Evolutionary conservation across 2,329 filamentous ascomycete genomes (phyloP).

Genomic region (Hypoxylon rubiginosum): DNA sequence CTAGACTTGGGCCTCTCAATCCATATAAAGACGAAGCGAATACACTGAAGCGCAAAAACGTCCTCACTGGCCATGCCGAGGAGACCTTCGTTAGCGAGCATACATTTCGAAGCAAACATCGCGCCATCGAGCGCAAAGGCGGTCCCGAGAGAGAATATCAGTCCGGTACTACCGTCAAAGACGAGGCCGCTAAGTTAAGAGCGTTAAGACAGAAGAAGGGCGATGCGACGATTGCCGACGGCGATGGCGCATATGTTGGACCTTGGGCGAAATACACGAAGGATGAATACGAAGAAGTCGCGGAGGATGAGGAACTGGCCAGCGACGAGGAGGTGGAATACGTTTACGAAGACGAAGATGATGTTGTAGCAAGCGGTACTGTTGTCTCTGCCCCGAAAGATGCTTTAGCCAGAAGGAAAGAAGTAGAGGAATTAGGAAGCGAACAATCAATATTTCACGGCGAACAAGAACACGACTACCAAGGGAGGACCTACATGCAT

Average conservation of each 20-base stretch:
- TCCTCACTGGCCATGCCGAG: slow-evolving; percentile 86
- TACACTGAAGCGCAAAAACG: slow-evolving; percentile 80
- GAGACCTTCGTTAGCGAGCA: slow-evolving; percentile 92
- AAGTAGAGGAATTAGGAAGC: slow-evolving; percentile 71
- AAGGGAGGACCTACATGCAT: slow-evolving; percentile 97
- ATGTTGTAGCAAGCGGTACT: slow-evolving; percentile 74
- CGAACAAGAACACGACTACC: slow-evolving; percentile 86
- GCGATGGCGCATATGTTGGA: slow-evolving; percentile 88
- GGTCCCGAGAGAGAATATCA: slow-evolving; percentile 69
- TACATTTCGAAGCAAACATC: slow-evolving; percentile 88
- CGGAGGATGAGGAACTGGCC: slow-evolving; percentile 79
- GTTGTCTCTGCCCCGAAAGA: slow-evolving; percentile 68
- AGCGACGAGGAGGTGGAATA: slow-evolving; percentile 85
- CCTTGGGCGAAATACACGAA: slow-evolving; percentile 91
- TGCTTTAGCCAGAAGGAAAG: slow-evolving; percentile 68
- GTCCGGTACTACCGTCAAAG: slow-evolving; percentile 72
- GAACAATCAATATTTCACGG: slow-evolving; percentile 94
- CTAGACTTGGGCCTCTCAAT: slow-evolving; percentile 77
- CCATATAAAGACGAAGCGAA: slow-evolving; percentile 77
- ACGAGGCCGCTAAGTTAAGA: slow-evolving; percentile 75
- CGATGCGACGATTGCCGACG: slow-evolving; percentile 85
- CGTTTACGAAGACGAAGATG: slow-evolving; percentile 79
- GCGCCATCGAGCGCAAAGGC: slow-evolving; percentile 79
- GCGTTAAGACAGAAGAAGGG: slow-evolving; percentile 88
- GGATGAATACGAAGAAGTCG: slow-evolving; percentile 79